Evolutionary conservation across 2,329 filamentous ascomycete genomes (phyloP), one percentile per base, ranked within the genome.

Genomic region (Penicillium freii): DNA sequence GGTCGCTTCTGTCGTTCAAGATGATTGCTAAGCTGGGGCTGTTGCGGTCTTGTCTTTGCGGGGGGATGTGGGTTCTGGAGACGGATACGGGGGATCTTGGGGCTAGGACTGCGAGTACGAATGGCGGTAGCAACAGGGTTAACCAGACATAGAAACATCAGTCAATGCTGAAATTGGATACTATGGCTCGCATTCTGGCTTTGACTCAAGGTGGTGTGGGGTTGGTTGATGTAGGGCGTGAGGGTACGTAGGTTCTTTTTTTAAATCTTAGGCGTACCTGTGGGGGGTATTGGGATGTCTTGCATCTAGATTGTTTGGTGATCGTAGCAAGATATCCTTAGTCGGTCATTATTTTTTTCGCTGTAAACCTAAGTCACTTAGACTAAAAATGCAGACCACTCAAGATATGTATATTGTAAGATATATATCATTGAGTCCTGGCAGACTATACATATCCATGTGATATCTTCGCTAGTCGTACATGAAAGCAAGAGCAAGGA

Each of bases 21-120:
- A 70, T 77, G 71, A 67, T 75, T 54, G 67, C 67, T 46, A 75
- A 73, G 59, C 56, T 76, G 61, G 70, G 70, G 31, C 55, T 76
- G 51, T 51, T 77, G 54, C 62, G 74, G 34, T 68, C 66, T 57
- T 77, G 75, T 70, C 65, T 76, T 52, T 77, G 75, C 61, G 74
- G 75, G 31, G 75, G 74, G 6, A 70, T 74, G 68, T 77, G 74
- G 74, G 66, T 69, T 44, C 53, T 75, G 40, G 74, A 76, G 62
- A 51, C 61, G 7, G 68, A 66, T 29, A 21, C 40, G 51, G 59
- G 46, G 52, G 44, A 36, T 25, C 21, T 40, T 33, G 38, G 27
- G 11, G 11, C 27, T 47, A 36, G n/a, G 3, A 29, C 9, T 21
- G 19, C n/a, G n/a, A 31, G 9, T 40, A 27, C 17, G 27, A 33